phyloP scores from a whole-genome alignment of 805 yeast species.

The Candida qinlingensis region DNA sequence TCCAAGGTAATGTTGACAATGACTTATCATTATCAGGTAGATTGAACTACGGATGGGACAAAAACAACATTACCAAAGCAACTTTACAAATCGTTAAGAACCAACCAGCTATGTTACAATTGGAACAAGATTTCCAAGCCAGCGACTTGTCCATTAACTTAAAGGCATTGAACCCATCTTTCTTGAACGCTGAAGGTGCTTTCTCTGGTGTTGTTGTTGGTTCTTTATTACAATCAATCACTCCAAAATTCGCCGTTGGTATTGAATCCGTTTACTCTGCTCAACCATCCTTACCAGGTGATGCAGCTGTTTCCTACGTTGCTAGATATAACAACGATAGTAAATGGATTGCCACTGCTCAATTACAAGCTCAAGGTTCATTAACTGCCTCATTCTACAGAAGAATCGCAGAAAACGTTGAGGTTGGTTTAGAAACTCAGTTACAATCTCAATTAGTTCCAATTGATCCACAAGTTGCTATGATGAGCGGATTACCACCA shows the following conservation, averaged over 20 bases:
- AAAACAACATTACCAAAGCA: constrained; percentile 69
- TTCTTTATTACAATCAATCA: constrained; percentile 82
- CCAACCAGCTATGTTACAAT: constrained; percentile 90
- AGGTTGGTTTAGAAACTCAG: constrained; percentile 89
- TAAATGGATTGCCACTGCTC: constrained; percentile 88
- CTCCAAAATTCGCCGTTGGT: constrained; percentile 82
- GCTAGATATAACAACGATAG: constrained; percentile 83
- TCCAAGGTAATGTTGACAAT: constrained; percentile 90
- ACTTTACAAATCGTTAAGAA: constrained; percentile 83
- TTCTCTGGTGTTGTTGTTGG: constrained; percentile 92
- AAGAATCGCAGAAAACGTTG: constrained; percentile 86
- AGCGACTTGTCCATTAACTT: constrained; percentile 82
- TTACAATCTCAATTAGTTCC: constrained; percentile 72
- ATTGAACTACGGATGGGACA: constrained; percentile 86
- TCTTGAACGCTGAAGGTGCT: constrained; percentile 52
- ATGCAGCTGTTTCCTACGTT: constrained; percentile 83
- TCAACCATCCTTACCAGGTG: constrained; percentile 75
- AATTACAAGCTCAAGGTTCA: constrained; percentile 89
- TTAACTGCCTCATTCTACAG: constrained; percentile 89
- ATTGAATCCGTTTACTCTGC: constrained; percentile 86
- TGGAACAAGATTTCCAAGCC: constrained; percentile 94
- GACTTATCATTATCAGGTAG: constrained; percentile 84
- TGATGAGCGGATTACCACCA: constrained; percentile 76
- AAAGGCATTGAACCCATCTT: constrained; percentile 85
- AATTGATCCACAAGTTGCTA: constrained; percentile 52